These are phyloP conservation scores for Cyberlindnera mrakii DNA, from an alignment of 805 yeast species.

Conservation along the genomic window DNA sequence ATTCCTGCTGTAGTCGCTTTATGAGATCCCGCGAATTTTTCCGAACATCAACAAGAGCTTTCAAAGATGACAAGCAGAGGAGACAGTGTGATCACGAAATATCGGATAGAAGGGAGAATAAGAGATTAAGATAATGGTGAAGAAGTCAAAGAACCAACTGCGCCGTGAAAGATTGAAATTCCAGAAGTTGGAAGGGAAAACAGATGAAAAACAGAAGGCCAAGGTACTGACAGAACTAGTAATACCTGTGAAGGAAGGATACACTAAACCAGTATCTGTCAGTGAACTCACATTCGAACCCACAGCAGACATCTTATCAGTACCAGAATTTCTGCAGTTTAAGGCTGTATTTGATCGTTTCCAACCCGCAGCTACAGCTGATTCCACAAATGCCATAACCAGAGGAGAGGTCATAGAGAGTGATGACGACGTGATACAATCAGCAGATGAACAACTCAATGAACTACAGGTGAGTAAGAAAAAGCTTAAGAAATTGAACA, in stretches of 20 bases:
- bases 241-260: background rate
- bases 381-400: conserved; percentile 18
- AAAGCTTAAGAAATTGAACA: conserved; percentile 44
- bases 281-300: conserved; percentile 17
- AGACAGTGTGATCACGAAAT: no score
- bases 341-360: conserved; percentile 31
- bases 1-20: no score
- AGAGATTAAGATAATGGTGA: conserved; percentile 9
- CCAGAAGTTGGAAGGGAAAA: conserved; percentile 14
- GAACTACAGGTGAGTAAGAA: conserved; percentile 35
- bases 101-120: no score
- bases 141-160: conserved; percentile 32
- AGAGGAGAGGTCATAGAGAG: conserved; percentile 28
- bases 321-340: conserved; percentile 30
- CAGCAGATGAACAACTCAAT: conserved; percentile 9
- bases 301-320: conserved; percentile 20
- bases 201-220: background rate
- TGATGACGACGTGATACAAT: conserved; percentile 19
- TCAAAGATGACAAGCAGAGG: no score
- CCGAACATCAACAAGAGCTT: no score
- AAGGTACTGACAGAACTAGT: background rate
- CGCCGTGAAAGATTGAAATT: conserved; percentile 25
- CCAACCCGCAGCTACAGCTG: conserved; percentile 21
- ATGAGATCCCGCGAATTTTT: no score
- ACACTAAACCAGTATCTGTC: background rate